phyloP scores from a whole-genome alignment of 2,329 filamentous ascomycete genomes.

The Cytospora chrysosperma region DNA sequence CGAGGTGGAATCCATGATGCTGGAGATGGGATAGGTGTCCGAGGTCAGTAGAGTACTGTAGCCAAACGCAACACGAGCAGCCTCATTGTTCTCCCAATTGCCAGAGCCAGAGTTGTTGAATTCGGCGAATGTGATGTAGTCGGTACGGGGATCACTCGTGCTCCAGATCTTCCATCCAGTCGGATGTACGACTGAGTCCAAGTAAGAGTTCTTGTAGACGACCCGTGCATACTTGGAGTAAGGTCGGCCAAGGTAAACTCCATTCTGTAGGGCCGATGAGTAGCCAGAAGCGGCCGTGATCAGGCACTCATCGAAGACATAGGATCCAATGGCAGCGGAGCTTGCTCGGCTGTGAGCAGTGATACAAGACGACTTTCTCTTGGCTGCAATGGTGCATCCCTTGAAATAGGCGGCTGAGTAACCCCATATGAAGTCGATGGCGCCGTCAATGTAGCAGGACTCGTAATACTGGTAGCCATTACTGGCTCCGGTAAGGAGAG shows the following conservation, averaged over 20 bases:
- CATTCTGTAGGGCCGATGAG: conserved; percentile 31
- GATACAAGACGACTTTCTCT: conserved; percentile 35
- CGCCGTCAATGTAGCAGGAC: conserved; percentile 37
- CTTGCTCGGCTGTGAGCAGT: conserved; percentile 44
- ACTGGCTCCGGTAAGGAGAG: conserved; percentile 38
- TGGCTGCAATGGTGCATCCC: conserved; percentile 32
- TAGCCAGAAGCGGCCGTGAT: conserved; percentile 51
- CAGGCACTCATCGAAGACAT: conserved; percentile 35
- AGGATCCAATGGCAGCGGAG: conserved; percentile 45
- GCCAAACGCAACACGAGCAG: conserved; percentile 27
- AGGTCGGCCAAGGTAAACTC: conserved; percentile 52
- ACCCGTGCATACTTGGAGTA: conserved; percentile 53
- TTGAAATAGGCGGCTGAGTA: conserved; percentile 33
- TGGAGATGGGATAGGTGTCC: conserved; percentile 28
- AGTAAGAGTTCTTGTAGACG: conserved; percentile 46
- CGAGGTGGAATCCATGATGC: conserved; percentile 29
- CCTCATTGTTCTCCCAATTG: conserved; percentile 26
- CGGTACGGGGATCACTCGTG: conserved; percentile 37
- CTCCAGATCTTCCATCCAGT: conserved; percentile 53
- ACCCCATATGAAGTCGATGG: conserved; percentile 30
- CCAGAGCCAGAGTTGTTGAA: conserved; percentile 53
- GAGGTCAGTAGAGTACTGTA: conserved; percentile 28
- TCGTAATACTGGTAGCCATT: conserved; percentile 44
- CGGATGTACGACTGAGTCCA: conserved; percentile 50
- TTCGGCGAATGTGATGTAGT: conserved; percentile 51